Evolutionary conservation across 345 rosid genomes (phyloP).

Genomic region (Dipteronia sinensis): DNA sequence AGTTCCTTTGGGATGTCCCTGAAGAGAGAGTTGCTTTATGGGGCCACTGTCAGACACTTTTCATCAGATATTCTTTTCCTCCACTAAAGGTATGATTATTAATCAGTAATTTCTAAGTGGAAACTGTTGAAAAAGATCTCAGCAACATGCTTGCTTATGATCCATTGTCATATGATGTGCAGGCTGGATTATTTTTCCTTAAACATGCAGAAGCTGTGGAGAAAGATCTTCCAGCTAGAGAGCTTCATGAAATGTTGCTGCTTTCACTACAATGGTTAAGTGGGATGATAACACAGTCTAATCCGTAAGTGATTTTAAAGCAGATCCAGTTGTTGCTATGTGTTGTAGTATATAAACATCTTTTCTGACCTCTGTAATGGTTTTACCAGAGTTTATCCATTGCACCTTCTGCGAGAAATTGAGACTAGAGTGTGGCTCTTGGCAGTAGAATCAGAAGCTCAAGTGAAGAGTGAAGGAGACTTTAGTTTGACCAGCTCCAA

Average conservation of each 20-base stretch:
- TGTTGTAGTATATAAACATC: constrained; percentile 4
- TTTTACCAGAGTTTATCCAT: constrained; percentile 78
- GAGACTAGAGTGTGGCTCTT: constrained; percentile 98
- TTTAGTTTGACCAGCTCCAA: constrained; percentile 42
- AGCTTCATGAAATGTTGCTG: constrained; percentile 85
- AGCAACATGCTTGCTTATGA: constrained; percentile 5
- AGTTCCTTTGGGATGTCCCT: constrained; percentile 99
- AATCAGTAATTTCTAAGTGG: background rate
- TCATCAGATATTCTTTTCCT: constrained; percentile 86
- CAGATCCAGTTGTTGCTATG: constrained; percentile 17
- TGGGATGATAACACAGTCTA: constrained; percentile 77
- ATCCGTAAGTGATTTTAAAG: constrained; percentile 66
- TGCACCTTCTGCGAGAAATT: constrained; percentile 91
- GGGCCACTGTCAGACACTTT: constrained; percentile 94
- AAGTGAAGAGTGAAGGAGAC: constrained; percentile 68
- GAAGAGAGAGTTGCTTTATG: constrained; percentile 98
- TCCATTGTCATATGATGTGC: constrained; percentile 28
- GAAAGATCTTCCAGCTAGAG: constrained; percentile 93
- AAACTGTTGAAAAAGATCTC: constrained; percentile 9
- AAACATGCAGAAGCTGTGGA: constrained; percentile 92
- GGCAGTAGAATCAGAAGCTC: constrained; percentile 97
- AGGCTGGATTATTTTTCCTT: constrained; percentile 97
- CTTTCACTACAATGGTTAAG: constrained; percentile 97
- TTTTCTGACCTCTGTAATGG: constrained; percentile 32
- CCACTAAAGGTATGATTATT: constrained; percentile 66